A percentile compares a stretch with the other conserved stretches of the same genome.
Conservation (phyloP, 495 filamentous ascomycete species). For the Daldinia grandis region DNA sequence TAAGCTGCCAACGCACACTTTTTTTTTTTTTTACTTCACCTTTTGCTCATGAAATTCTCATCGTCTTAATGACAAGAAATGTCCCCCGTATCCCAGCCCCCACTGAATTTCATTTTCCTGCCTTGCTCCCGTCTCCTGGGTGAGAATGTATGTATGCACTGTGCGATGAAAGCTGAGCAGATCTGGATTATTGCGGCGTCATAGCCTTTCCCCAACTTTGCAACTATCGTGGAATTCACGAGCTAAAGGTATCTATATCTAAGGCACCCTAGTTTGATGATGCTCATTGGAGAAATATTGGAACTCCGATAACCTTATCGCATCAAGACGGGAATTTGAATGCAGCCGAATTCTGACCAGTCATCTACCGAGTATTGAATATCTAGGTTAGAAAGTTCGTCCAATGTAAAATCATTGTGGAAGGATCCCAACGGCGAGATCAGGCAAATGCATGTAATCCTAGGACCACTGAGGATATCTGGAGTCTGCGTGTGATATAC, state of each 20-base stretch:
- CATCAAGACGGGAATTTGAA: constrained; percentile 1
- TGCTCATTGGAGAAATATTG: constrained; percentile 10
- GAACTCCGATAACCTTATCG: constrained; percentile 16
- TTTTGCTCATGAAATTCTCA: constrained; percentile 10
- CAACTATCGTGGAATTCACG: background rate
- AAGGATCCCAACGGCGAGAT: constrained; percentile 5
- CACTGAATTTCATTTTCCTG: constrained; percentile 11
- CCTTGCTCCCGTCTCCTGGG: constrained; percentile 6
- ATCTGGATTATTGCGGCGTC: constrained; percentile 10
- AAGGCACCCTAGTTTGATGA: background rate
- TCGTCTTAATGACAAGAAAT: constrained; percentile 11
- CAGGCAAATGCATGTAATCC: constrained; percentile 34
- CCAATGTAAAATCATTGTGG: constrained; percentile 16
- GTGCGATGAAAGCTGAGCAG: constrained; percentile 21
- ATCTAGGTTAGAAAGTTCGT: constrained; percentile 16
- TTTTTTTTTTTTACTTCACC: constrained; percentile 10
- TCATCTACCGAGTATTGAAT: constrained; percentile 26
- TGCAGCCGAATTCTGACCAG: constrained; percentile 24
- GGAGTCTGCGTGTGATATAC: constrained; percentile 5
- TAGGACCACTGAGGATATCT: constrained; percentile 7
- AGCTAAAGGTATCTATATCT: background rate
- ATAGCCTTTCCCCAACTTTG: background rate
- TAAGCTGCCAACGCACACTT: constrained; percentile 39
- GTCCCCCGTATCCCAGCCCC: constrained; percentile 18
- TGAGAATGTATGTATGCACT: background rate